phyloP scores from a whole-genome alignment of 306 rosid species.

The Arachis hypogaea region DNA sequence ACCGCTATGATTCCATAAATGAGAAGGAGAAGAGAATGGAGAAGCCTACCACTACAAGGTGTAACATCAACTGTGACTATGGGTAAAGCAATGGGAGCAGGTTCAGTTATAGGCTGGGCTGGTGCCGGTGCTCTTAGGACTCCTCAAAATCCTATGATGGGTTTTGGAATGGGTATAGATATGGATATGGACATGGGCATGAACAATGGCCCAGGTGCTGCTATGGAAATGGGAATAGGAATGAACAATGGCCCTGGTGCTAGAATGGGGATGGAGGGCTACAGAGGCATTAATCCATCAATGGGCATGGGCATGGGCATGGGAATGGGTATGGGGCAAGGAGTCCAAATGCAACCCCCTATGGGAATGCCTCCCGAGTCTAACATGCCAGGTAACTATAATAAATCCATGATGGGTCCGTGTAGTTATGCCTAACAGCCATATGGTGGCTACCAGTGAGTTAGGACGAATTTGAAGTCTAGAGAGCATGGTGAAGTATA shows the following conservation, averaged over 20 bases:
- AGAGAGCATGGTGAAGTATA: slow-evolving; percentile 34
- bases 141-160: slow-evolving; percentile 60
- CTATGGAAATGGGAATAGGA: slow-evolving; percentile 40
- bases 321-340: slow-evolving; percentile 83
- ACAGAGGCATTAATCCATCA: slow-evolving; percentile 44
- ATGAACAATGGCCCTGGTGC: slow-evolving; percentile 49
- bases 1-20: slow-evolving; percentile 73
- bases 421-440: slow-evolving; percentile 80
- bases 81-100: slow-evolving; percentile 99
- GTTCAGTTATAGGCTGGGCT: slow-evolving; percentile 88
- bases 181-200: slow-evolving; percentile 43
- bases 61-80: slow-evolving; percentile 76
- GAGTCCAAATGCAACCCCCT: slow-evolving; percentile 72
- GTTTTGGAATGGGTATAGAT: slow-evolving; percentile 58
- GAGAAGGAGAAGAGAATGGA: slow-evolving; percentile 97
- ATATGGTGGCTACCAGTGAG: slow-evolving; percentile 78
- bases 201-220: slow-evolving; percentile 40
- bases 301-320: slow-evolving; percentile 55
- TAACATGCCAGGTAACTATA: slow-evolving; percentile 67
- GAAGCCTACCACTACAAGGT: slow-evolving; percentile 60
- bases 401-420: slow-evolving; percentile 78
- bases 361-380: slow-evolving; percentile 61
- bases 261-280: slow-evolving; percentile 53
- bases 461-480: slow-evolving; percentile 6
- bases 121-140: slow-evolving; percentile 75